Conservation (phyloP, 2,329 filamentous ascomycete genomes). For the Apiospora aurea region DNA sequence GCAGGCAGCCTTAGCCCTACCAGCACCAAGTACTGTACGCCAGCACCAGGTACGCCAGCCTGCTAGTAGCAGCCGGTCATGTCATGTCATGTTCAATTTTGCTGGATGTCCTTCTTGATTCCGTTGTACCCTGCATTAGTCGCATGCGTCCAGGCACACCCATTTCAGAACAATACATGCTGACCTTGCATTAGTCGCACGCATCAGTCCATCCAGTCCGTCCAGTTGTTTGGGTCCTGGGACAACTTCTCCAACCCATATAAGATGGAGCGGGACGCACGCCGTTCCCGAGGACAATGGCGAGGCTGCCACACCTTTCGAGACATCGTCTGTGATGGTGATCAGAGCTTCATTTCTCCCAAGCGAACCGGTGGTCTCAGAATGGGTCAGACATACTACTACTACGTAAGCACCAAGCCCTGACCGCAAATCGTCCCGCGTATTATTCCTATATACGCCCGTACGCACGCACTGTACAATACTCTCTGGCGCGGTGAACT, state of each 20-base stretch:
- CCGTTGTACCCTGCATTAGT: conserved; percentile 17
- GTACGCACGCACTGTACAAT: conserved; percentile 22
- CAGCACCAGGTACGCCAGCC: too few relatives aligned
- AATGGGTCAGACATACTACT: conserved; percentile 95
- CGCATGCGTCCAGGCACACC: conserved; percentile 28
- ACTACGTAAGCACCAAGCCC: conserved; percentile 72
- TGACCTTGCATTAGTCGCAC: conserved; percentile 59
- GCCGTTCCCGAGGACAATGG: conserved; percentile 80
- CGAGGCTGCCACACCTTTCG: conserved; percentile 86
- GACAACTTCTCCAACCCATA: conserved; percentile 88
- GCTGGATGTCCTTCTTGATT: neutral
- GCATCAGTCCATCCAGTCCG: conserved; percentile 67
- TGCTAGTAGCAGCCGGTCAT: neutral
- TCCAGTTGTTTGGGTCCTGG: conserved; percentile 90
- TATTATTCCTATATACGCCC: neutral
- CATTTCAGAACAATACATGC: conserved; percentile 32
- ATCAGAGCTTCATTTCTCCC: conserved; percentile 54
- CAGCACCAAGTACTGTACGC: neutral
- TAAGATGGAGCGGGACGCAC: conserved; percentile 79
- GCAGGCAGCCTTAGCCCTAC: conserved; percentile 16
- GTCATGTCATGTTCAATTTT: neutral
- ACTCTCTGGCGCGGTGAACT: conserved; percentile 36
- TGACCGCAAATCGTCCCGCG: conserved; percentile 20
- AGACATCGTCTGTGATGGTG: conserved; percentile 83
- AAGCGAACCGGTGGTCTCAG: conserved; percentile 81